Evolutionary conservation across 2,329 filamentous ascomycete species (phyloP).

Genomic region (Hypoxylon sp.): DNA sequence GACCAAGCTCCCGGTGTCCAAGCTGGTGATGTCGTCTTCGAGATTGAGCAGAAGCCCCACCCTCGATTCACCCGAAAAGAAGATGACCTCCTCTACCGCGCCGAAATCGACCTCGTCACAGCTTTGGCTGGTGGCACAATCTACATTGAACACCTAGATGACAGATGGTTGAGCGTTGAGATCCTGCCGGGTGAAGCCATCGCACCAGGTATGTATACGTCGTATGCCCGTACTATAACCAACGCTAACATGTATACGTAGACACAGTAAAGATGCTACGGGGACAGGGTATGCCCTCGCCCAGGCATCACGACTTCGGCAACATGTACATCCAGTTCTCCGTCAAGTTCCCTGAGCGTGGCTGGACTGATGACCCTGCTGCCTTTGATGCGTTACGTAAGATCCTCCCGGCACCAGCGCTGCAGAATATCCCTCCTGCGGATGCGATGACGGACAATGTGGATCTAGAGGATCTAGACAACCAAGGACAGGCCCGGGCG

Average conservation of each 20-base stretch:
- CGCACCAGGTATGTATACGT: conserved; percentile 78
- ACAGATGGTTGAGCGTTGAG: conserved; percentile 94
- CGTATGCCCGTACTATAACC: conserved; percentile 6
- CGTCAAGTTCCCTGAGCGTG: conserved; percentile 93
- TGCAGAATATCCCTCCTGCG: conserved; percentile 77
- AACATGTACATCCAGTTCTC: conserved; percentile 98
- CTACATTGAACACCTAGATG: conserved; percentile 95
- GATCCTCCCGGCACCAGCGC: conserved; percentile 80
- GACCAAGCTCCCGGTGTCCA: conserved; percentile 95
- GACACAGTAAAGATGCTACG: conserved; percentile 94
- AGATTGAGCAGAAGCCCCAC: conserved; percentile 99
- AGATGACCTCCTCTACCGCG: conserved; percentile 95
- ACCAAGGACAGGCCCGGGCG: conserved; percentile 75
- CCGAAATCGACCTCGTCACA: conserved; percentile 95
- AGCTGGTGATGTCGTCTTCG: conserved; percentile 96
- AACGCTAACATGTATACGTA: conserved; percentile 56
- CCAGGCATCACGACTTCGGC: conserved; percentile 93
- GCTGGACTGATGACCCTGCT: conserved; percentile 75
- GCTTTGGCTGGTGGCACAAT: conserved; percentile 92
- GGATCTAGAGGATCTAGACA: conserved; percentile 87
- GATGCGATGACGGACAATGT: conserved; percentile 95
- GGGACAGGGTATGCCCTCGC: conserved; percentile 97
- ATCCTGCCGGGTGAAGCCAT: conserved; percentile 97
- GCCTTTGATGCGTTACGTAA: conserved; percentile 85
- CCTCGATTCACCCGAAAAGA: conserved; percentile 94